Evolutionary conservation across 1,139 yeast species (phyloP), one percentile per base, ranked within the genome.

Genomic region (Yamadazyma jaroonii): DNA sequence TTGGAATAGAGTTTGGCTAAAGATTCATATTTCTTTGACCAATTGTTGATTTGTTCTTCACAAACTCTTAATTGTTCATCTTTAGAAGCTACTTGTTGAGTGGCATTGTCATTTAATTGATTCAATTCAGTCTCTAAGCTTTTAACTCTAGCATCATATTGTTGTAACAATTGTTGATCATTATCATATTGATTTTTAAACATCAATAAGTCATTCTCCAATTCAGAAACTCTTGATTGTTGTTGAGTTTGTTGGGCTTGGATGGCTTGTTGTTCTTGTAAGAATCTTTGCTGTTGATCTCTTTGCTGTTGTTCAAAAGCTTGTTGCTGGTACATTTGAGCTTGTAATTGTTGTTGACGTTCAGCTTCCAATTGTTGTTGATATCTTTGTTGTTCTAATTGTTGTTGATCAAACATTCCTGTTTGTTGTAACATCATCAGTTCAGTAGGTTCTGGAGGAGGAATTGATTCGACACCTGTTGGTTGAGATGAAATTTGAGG

Each of bases 1-100:
- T 89, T 96, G 2, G 96, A 84, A 57, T 90, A 90, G 44, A 90
- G 70, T 54, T 88, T 87, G 4, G 97, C 97, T 48, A 90, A 72
- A 0, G 95, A 79, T 55, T 89, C 96, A 59, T 90, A 90, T 62
- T 90, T 90, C 41, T 77, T 79, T 43, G 87, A 81, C 96, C 96
- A 89, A 44, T 80, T 75, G 27, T 64, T 68, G 32, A 85, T 74
- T 60, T 88, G 96, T 38, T 86, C 94, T 53, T 85, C 90, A 40
- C 86, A 60, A 40, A 77, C 74, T 32, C 66, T 72, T 38, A 85
- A 67, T 53, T 83, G 82, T 43, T 86, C 95, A 50, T 86, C 89
- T 53, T 86, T 88, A 6, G 90, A 74, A 6, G 81, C 81, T 35
- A 87, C 62, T 57, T 88, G 96, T 55, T 82, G 84, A 25, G 80